Base-by-base conservation (phyloP, 805 yeast species). In the Pichia deserticola region DNA sequence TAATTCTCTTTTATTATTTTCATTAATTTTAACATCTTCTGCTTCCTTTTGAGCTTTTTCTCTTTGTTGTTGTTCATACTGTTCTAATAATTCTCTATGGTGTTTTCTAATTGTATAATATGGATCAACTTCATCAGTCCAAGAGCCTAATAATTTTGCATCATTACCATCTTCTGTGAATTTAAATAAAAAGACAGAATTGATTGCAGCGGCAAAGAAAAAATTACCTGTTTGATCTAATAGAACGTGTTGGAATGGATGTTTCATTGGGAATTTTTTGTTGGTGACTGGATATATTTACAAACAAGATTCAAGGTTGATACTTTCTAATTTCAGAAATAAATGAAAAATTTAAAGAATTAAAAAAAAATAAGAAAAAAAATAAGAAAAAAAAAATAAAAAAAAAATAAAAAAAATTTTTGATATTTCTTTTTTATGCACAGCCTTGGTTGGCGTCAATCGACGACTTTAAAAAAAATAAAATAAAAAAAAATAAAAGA, bases 171-270 rank as follows among this genome's bases (percentile, higher is more conserved):
- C 59, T 2, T 57, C 54, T 5, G 48, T 15, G 1, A 72, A 47
- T 44, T 70, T 67, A 59, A 75, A 83, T 4, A 74, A 84, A 51
- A 76, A 73, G n/a, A 86, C 66, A 37, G 74, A 68, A 59, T 82
- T 83, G 58, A 82, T 80, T 5, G 78, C 74, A 1, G 84, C 72
- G 1, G 78, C 75, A 64, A 77, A 83, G 13, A 86, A 62, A 20
- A 73, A 62, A 3, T 68, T 61, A 1, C 82, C 82, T 15, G 67
- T 62, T 5, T 59, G 58, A 56, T 70, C 75, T n/a, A 77, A 56
- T 4, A 74, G 58, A 3, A 81, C 62, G 36, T 78, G 70, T 60
- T 85, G 92, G 60, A 81, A 78, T 15, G 93, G 93, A 59, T 86
- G 90, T 57, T 81, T 81, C 80, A 83, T 64, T 42, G 25, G 40